Percentiles rank a stretch among this genome's conserved stretches.
phyloP scores from a whole-genome alignment of 306 rosid species.

The Heteromeles arbutifolia region DNA sequence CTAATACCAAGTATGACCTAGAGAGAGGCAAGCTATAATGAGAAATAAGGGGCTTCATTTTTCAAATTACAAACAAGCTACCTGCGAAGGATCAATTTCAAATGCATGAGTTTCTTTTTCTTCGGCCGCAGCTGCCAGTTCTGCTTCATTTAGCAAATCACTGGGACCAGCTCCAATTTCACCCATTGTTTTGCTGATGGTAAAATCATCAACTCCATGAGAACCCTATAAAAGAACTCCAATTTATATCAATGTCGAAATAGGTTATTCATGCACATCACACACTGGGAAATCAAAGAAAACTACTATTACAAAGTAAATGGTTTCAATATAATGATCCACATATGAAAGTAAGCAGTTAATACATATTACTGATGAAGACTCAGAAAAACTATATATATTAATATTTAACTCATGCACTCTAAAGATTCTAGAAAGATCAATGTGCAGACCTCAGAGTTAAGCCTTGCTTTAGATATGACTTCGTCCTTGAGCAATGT shows the following conservation, averaged over 20 bases:
- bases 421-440: neutral
- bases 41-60: neutral
- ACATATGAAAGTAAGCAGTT: neutral
- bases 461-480: conserved; percentile 65
- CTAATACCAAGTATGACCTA: neutral
- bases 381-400: neutral
- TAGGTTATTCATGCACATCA: neutral
- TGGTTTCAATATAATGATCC: neutral
- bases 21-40: neutral
- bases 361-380: neutral
- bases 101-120: conserved; percentile 90
- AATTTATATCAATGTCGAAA: neutral
- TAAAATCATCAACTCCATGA: conserved; percentile 56
- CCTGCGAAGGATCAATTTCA: conserved; percentile 81
- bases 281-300: neutral
- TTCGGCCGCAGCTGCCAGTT: conserved; percentile 80
- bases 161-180: conserved; percentile 63
- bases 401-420: neutral
- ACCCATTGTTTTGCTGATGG: conserved; percentile 75
- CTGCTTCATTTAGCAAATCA: conserved; percentile 78
- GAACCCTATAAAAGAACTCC: conserved; percentile 36
- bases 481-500: conserved; percentile 73
- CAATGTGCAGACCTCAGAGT: conserved; percentile 54
- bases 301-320: neutral
- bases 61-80: conserved; percentile 22